phyloP scores from a whole-genome alignment of 805 yeast genomes.

The Wickerhamomyces bovis region DNA sequence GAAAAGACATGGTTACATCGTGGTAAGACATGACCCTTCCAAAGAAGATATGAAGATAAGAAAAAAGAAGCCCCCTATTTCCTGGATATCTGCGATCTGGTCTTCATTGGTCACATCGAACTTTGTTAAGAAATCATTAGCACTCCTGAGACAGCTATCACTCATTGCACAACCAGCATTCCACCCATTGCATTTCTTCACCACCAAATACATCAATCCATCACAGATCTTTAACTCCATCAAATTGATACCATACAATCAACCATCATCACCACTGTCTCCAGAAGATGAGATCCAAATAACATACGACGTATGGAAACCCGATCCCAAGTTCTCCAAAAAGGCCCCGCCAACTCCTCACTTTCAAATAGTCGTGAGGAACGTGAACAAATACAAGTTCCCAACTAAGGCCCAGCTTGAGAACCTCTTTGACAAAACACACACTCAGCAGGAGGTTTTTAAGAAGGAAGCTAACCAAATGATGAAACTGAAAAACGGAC shows the following conservation, averaged over 20 bases:
- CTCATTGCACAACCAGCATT: conserved; percentile 10
- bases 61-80: not conserved
- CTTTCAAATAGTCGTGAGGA: conserved; percentile 59
- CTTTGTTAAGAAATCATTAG: not conserved
- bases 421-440: conserved; percentile 22
- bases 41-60: conserved; percentile 3
- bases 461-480: conserved; percentile 24
- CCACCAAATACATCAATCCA: conserved; percentile 20
- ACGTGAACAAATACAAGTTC: conserved; percentile 36
- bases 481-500: conserved; percentile 44
- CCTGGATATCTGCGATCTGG: conserved; percentile 1
- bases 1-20: conserved; percentile 74
- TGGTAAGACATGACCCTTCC: conserved; percentile 28
- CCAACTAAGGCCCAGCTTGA: conserved; percentile 43
- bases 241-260: conserved; percentile 22
- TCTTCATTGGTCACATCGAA: not conserved
- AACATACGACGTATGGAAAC: conserved; percentile 78
- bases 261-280: conserved; percentile 11
- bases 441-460: not conserved
- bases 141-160: conserved; percentile 1
- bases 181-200: conserved; percentile 12
- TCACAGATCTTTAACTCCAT: conserved; percentile 27
- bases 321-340: conserved; percentile 64
- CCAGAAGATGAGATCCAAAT: conserved; percentile 1
- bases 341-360: conserved; percentile 67